These are phyloP conservation scores for Amanita thiersii DNA, from an alignment of 768 basidiomycete genomes.

Conservation along the genomic window DNA sequence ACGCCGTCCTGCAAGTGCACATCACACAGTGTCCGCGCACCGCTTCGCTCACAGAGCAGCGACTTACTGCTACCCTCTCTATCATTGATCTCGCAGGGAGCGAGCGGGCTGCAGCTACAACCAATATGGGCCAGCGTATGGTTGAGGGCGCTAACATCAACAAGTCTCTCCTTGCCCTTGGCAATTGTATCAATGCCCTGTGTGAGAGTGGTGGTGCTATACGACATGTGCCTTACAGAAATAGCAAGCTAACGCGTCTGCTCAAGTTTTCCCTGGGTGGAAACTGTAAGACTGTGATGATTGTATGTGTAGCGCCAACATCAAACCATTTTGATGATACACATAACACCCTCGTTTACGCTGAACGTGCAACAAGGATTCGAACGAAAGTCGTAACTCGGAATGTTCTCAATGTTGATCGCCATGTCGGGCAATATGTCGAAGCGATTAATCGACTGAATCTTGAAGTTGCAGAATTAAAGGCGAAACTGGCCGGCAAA, in stretches of 20 bases:
- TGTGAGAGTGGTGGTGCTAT: conserved; percentile 87
- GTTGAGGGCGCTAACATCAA: conserved; percentile 99
- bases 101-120: conserved; percentile 92
- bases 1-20: conserved; percentile 95
- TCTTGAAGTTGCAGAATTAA: conserved; percentile 75
- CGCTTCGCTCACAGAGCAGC: conserved; percentile 73
- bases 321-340: conserved; percentile 97
- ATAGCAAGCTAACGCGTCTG: conserved; percentile 95
- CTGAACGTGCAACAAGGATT: conserved; percentile 96
- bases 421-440: conserved; percentile 93
- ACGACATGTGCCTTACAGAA: conserved; percentile 93
- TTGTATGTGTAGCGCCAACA: conserved; percentile 94
- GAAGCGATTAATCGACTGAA: conserved; percentile 90
- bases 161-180: conserved; percentile 93
- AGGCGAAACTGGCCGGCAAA: conserved; percentile 76
- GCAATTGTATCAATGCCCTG: conserved; percentile 97
- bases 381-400: conserved; percentile 95
- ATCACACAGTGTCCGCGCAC: conserved; percentile 83
- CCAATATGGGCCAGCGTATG: conserved; percentile 97
- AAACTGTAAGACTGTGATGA: conserved; percentile 99
- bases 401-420: conserved; percentile 91
- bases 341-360: conserved; percentile 95
- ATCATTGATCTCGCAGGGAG: conserved; percentile 98
- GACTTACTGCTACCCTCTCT: conserved; percentile 84
- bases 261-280: conserved; percentile 98